Conservation (phyloP, 2,329 filamentous ascomycete genomes). For the Pyrenochaeta sp. region DNA sequence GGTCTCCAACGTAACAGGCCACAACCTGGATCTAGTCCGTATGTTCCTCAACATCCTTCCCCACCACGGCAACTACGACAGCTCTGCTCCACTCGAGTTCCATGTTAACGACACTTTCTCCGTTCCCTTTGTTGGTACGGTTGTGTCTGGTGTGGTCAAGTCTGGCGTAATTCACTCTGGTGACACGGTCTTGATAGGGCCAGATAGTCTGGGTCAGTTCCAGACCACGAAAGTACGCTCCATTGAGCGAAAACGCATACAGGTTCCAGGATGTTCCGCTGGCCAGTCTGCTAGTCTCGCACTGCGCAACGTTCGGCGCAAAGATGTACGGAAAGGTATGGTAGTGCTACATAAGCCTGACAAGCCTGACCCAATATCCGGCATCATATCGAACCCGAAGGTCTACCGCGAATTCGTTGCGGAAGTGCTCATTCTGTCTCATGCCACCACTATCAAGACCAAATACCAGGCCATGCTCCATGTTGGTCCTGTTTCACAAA, state of each 20-base stretch:
- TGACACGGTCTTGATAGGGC: slow-evolving; percentile 88
- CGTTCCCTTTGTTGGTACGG: slow-evolving; percentile 94
- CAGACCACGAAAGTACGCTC: slow-evolving; percentile 85
- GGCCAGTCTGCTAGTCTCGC: slow-evolving; percentile 95
- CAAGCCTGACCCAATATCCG: slow-evolving; percentile 60
- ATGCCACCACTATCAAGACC: slow-evolving; percentile 95
- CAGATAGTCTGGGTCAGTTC: slow-evolving; percentile 90
- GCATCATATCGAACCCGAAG: slow-evolving; percentile 55
- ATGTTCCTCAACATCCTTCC: slow-evolving; percentile 95
- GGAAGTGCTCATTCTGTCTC: slow-evolving; percentile 91
- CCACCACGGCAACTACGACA: slow-evolving; percentile 91
- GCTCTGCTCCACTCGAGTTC: slow-evolving; percentile 86
- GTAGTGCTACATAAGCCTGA: slow-evolving; percentile 89
- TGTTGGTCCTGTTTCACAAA: slow-evolving; percentile 93
- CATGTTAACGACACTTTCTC: slow-evolving; percentile 98
- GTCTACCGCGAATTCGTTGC: slow-evolving; percentile 64
- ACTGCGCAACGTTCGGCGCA: slow-evolving; percentile 83
- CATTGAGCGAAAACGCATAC: slow-evolving; percentile 93
- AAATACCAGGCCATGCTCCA: slow-evolving; percentile 99
- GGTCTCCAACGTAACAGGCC: slow-evolving; percentile 95
- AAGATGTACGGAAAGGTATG: slow-evolving; percentile 97
- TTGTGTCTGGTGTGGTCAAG: slow-evolving; percentile 93
- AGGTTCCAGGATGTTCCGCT: slow-evolving; percentile 85
- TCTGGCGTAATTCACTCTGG: slow-evolving; percentile 83
- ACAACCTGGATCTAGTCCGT: slow-evolving; percentile 88